phyloP scores from a whole-genome alignment of 108 stramenopile species.

The Fistulifera pelliculosa region DNA sequence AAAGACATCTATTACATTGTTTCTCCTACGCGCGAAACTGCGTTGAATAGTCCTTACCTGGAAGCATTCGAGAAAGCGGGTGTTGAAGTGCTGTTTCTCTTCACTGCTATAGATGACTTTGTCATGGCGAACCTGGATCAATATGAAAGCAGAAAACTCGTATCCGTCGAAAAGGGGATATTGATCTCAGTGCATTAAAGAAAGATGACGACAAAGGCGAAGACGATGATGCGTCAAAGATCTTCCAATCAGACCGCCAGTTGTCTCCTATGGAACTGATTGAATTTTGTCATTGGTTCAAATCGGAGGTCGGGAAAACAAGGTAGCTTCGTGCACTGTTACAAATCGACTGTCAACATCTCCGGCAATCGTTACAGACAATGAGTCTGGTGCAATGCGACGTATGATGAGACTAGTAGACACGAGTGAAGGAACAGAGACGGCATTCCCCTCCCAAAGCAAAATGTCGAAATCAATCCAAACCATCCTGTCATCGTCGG shows the following conservation, averaged over 20 bases:
- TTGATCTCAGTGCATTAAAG: constrained; percentile 47
- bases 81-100: constrained; percentile 90
- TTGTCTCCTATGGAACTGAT: constrained; percentile 65
- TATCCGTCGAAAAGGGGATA: constrained; percentile 83
- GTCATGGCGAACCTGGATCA: constrained; percentile 90
- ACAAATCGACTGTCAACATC: constrained; percentile 80
- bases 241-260: constrained; percentile 3
- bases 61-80: constrained; percentile 90
- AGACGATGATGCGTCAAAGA: background rate
- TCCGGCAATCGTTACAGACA: constrained; percentile 96
- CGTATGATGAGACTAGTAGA: constrained; percentile 98
- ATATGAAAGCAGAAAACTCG: constrained; percentile 82
- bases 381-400: constrained; percentile 91
- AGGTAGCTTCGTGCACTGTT: constrained; percentile 72
- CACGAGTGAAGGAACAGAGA: constrained; percentile 65
- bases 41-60: constrained; percentile 90
- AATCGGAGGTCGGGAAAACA: constrained; percentile 47
- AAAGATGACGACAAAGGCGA: constrained; percentile 22
- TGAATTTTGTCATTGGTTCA: constrained; percentile 84
- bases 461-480: constrained; percentile 95
- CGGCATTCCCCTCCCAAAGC: constrained; percentile 82
- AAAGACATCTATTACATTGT: constrained; percentile 96
- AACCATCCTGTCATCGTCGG: constrained; percentile 88
- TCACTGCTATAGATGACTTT: constrained; percentile 96
- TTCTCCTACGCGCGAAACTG: constrained; percentile 91